A percentile compares a stretch with the other conserved stretches of the same genome.
These are phyloP conservation scores for Monilinia vaccinii-corymbosi DNA, from an alignment of 2,329 filamentous ascomycete genomes.

Conservation along the genomic window DNA sequence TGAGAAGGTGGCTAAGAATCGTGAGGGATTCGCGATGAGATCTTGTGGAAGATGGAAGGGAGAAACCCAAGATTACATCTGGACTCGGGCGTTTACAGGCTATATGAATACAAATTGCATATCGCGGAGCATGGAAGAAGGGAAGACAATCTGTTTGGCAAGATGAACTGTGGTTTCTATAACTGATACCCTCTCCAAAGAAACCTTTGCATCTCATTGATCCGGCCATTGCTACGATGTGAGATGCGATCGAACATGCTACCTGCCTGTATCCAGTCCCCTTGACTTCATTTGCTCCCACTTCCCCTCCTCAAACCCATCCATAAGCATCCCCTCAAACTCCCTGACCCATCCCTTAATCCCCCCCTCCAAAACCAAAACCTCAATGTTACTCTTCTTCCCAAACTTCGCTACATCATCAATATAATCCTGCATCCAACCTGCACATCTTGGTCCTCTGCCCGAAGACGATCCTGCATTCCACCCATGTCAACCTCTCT, in stretches of 20 bases:
- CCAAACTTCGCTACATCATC: slow-evolving; percentile 33
- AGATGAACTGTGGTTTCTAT: not conserved
- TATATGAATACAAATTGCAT: slow-evolving; percentile 12
- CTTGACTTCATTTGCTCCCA: slow-evolving; percentile 28
- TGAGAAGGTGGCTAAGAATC: not conserved
- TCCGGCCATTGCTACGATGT: not conserved
- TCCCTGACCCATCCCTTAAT: slow-evolving; percentile 47
- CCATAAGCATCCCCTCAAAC: slow-evolving; percentile 39
- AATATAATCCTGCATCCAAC: slow-evolving; percentile 49
- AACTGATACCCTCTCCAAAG: not conserved
- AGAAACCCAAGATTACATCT: slow-evolving; percentile 4
- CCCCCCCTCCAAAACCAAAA: slow-evolving; percentile 41
- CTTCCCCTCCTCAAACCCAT: slow-evolving; percentile 38
- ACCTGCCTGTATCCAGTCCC: not conserved
- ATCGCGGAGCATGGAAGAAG: not conserved
- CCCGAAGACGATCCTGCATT: slow-evolving; percentile 40
- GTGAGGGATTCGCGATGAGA: not conserved
- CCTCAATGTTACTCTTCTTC: slow-evolving; percentile 36
- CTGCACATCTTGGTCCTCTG: slow-evolving; percentile 43
- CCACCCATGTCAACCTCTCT: not conserved
- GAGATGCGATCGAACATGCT: not conserved
- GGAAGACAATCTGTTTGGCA: not conserved
- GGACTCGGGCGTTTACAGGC: slow-evolving; percentile 6
- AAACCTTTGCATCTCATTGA: not conserved
- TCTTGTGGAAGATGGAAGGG: not conserved